A percentile compares a stretch with the other conserved stretches of the same genome.
These are phyloP conservation scores for Orbilia brochopaga DNA, from an alignment of 2,329 filamentous ascomycete species.

Conservation along the genomic window DNA sequence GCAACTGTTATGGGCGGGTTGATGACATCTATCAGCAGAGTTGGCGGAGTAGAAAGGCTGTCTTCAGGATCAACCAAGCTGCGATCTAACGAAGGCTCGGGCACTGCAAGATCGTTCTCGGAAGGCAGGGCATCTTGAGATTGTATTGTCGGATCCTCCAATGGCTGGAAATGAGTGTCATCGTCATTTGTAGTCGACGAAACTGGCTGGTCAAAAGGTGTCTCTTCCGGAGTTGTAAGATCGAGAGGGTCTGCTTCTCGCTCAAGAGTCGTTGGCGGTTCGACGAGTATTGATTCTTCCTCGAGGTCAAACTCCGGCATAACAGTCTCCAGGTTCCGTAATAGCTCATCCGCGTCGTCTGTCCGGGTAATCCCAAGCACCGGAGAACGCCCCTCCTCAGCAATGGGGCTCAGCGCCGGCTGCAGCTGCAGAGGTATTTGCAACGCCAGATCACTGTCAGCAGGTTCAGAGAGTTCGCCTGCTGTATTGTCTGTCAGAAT, in stretches of 20 bases:
- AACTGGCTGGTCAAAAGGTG: not conserved
- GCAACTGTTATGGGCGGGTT: too few relatives aligned
- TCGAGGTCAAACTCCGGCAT: not conserved
- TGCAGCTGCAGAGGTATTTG: constrained; percentile 16
- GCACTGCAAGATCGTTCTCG: not conserved
- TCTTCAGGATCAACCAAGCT: too few relatives aligned
- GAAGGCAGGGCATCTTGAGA: too few relatives aligned
- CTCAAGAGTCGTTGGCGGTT: not conserved
- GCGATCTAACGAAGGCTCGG: not conserved
- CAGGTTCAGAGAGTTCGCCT: not conserved
- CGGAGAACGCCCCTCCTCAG: constrained; percentile 24
- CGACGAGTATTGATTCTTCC: not conserved
- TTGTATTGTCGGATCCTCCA: too few relatives aligned
- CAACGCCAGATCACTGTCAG: not conserved
- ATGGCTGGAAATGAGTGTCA: too few relatives aligned
- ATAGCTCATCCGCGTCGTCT: not conserved
- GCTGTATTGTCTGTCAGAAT: not conserved
- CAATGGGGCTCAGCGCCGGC: constrained; percentile 20
- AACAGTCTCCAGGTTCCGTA: not conserved
- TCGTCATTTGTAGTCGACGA: too few relatives aligned
- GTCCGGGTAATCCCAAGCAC: not conserved
- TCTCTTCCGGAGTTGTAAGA: not conserved
- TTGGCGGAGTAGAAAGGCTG: too few relatives aligned
- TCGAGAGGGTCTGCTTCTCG: not conserved
- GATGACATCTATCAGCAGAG: too few relatives aligned